phyloP scores from a whole-genome alignment of 371 early-diverging fungal species.

The Apophysomyces variabilis region DNA sequence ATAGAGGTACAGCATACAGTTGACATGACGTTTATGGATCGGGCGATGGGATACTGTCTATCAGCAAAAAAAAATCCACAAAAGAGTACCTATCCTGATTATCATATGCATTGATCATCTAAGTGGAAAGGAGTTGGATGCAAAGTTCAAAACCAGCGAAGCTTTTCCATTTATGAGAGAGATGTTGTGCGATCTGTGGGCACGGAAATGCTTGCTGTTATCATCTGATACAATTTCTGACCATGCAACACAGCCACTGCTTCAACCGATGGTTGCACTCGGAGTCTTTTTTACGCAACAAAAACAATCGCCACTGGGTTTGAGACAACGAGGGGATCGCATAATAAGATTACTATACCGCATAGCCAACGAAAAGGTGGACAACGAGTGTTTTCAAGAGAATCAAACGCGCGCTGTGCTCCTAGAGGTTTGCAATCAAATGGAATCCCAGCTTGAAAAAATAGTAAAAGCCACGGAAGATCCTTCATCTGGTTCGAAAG shows the following conservation, averaged over 20 bases:
- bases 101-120: no score
- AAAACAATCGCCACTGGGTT: neutral
- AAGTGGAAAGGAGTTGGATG: no score
- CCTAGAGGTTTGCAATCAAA: neutral
- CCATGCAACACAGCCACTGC: neutral
- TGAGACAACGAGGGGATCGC: neutral
- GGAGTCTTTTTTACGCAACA: no score
- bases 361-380: neutral
- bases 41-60: no score
- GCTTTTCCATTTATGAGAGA: conserved; percentile 8
- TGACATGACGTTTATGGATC: no score
- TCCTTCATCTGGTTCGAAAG: conserved; percentile 9
- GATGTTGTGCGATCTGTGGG: conserved; percentile 3
- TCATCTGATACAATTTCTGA: conserved; percentile 4
- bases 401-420: neutral
- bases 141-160: neutral
- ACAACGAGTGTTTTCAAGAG: neutral
- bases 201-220: conserved; percentile 12
- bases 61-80: no score
- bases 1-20: no score
- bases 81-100: no score
- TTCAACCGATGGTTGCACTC: neutral
- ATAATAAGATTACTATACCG: neutral
- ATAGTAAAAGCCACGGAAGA: conserved; percentile 11
- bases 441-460: conserved; percentile 11